Base-by-base conservation (phyloP, 2,329 filamentous ascomycete genomes). In the Exophiala sideris region DNA sequence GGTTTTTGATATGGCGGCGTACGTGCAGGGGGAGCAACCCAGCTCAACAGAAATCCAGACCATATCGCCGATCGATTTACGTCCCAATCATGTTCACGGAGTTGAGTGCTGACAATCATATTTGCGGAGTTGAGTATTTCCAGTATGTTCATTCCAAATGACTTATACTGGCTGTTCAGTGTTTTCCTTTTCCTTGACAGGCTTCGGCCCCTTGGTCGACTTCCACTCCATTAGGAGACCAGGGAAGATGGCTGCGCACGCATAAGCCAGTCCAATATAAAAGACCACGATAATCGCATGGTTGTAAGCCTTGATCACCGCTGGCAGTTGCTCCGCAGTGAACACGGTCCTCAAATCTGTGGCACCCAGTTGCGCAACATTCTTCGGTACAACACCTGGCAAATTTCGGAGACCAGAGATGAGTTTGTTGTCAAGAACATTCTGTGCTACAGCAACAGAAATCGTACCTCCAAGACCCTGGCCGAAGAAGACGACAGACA, bases 261-360 rank as follows among this genome's bases (percentile, higher is more conserved):
- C 74, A 64, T 84, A 71, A 2, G 79, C 77, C 7, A 85, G 71
- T 1, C 76, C 78, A 8, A 87, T 79, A 55, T 81, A 78, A 65
- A 86, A 88, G 0, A 78, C 78, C 50, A 77, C 70, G 1, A 76
- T 76, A 36, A 89, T 67, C 0, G 83, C 74, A 21, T 73, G 66
- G 64, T 87, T 88, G 70, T 89, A 89, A 0, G 83, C 85, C 0
- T 72, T 58, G 1, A 84, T 71, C 5, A 91, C 84, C 1, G 73
- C 70, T 2, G 68, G 64, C 5, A 84, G 66, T 56, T 76, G 79
- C 55, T 81, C 62, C 0, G 69, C 60, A 0, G 77, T 71, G 32
- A 89, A 80, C 1, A 73, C 65, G 0, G 71, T 65, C 56, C 79
- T 77, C 18, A 91, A 73, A 42, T 44, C 50, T 12, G 54, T 52